Conservation (phyloP, 2,329 filamentous ascomycete species). For the Exophiala xenobiotica region DNA sequence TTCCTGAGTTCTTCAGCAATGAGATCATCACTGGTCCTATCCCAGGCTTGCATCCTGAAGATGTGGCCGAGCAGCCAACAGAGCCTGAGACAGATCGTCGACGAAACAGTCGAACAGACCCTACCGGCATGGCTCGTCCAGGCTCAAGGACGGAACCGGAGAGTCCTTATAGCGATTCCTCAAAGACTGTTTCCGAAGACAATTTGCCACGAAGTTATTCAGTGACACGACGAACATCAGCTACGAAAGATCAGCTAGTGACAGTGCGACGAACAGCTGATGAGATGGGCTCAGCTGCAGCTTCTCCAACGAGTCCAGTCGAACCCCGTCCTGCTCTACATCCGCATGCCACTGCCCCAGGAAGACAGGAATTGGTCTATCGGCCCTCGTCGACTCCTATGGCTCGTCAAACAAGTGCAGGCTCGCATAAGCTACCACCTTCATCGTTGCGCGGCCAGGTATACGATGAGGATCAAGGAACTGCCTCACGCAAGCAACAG, state of each 20-base stretch:
- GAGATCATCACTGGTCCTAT: slow-evolving; percentile 72
- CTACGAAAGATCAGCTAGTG: slow-evolving; percentile 21
- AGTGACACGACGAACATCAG: slow-evolving; percentile 20
- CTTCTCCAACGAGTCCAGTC: slow-evolving; percentile 31
- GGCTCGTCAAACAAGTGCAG: slow-evolving; percentile 61
- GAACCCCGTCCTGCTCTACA: slow-evolving; percentile 34
- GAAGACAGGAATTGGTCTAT: slow-evolving; percentile 40
- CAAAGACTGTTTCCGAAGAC: slow-evolving; percentile 17
- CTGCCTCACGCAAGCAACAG: slow-evolving; percentile 36
- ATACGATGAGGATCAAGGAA: slow-evolving; percentile 38
- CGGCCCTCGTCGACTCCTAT: slow-evolving; percentile 44
- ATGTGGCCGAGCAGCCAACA: slow-evolving; percentile 49
- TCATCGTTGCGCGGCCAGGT: slow-evolving; percentile 51
- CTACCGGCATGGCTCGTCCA: slow-evolving; percentile 22
- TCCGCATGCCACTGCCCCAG: slow-evolving; percentile 42
- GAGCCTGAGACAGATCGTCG: slow-evolving; percentile 15
- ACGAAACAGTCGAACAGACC: slow-evolving; percentile 26
- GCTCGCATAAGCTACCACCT: slow-evolving; percentile 34
- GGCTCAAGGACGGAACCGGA: slow-evolving; percentile 25
- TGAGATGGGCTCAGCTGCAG: slow-evolving; percentile 16
- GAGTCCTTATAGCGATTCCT: slow-evolving; percentile 27
- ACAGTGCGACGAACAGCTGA: slow-evolving; percentile 16
- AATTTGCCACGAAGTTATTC: slow-evolving; percentile 21
- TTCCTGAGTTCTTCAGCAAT: slow-evolving; percentile 80
- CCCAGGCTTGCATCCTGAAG: slow-evolving; percentile 77